Conservation (phyloP, 305 asterid genomes). For the Euphrasia arctica region DNA sequence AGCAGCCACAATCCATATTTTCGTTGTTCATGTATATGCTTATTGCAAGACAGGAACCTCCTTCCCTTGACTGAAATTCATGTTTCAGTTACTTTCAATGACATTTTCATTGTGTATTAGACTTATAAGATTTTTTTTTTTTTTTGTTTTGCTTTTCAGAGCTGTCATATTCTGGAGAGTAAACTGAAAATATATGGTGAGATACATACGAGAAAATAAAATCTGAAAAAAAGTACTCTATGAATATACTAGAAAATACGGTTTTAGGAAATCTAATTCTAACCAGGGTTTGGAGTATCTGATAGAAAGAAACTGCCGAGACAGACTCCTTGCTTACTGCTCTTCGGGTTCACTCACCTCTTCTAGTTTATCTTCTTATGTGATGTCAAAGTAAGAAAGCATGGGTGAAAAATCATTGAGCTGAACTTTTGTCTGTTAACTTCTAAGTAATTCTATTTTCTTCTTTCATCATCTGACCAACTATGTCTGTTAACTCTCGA, state of each 20-base stretch:
- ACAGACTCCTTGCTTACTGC: constrained; percentile 11
- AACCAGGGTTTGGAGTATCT: constrained; percentile 14
- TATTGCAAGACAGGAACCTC: background rate
- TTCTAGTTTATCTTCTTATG: constrained; percentile 11
- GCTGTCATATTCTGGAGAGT: constrained; percentile 10
- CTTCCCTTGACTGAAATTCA: constrained; percentile 1
- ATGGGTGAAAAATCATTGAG: constrained; percentile 9
- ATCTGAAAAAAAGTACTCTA: constrained; percentile 5
- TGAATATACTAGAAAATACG: constrained; percentile 2
- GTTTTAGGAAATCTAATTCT: constrained; percentile 14
- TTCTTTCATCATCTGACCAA: background rate
- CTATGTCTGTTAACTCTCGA: background rate
- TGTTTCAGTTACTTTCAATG: constrained; percentile 17
- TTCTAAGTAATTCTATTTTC: background rate
- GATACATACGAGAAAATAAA: constrained; percentile 2
- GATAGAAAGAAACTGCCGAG: constrained; percentile 11
- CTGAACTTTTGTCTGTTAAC: constrained; percentile 5
- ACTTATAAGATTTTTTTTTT: background rate
- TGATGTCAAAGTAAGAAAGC: constrained; percentile 13
- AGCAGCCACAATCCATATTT: constrained; percentile 7
- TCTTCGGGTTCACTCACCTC: constrained; percentile 11
- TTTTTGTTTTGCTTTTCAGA: constrained; percentile 6
- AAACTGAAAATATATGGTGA: background rate
- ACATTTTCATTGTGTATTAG: constrained; percentile 20
- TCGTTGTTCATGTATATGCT: constrained; percentile 2